Base-by-base conservation (phyloP, 768 basidiomycete genomes). In the Hydnomerulius pinastri region DNA sequence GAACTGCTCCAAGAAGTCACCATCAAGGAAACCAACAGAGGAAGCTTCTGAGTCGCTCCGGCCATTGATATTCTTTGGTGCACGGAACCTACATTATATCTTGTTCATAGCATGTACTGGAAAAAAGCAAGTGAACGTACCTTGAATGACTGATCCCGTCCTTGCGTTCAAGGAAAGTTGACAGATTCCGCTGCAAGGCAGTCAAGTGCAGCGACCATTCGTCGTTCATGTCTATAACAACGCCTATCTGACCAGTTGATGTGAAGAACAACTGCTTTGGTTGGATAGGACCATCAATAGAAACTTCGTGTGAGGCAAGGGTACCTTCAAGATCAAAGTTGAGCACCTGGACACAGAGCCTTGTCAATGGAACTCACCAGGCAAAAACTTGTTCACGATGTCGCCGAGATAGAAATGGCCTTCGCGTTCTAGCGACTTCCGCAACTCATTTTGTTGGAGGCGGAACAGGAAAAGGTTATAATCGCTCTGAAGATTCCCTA, bases 11-110 rank as follows among this genome's bases (percentile, higher is more conserved):
- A 97, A 63, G 55, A 93, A 89, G 61, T 91, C 87, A 1, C 93
- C 94, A 53, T 97, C 93, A 24, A 97, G 73, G 75, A 97, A 93
- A 13, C 92, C 92, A 33, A 76, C 77, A 2, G 87, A 77, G 1
- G 77, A 58, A 23, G 67, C 58, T 27, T 85, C 79, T 7, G 77
- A 73, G 57, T 90, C 87, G 42, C 77, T 82, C 20, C 75, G 73
- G 6, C 86, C 83, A 20, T 71, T 63, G 0, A 71, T 71, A 32
- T 73, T 80, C 55, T 80, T 81, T 0, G 91, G 90, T 0, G 87
- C 75, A 44, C 92, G 79, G 66, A 79, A 90, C 55, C 91, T 93
- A 43, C 0, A 20, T 39, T 13, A 50, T 21, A 15, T 27, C 23
- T 15, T 60, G 24, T 53, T 39, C 33, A 52, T 21, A 10, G 25